Evolutionary conservation across 139 green algal genomes (phyloP).

Genomic region (Coccomyxa sp.): DNA sequence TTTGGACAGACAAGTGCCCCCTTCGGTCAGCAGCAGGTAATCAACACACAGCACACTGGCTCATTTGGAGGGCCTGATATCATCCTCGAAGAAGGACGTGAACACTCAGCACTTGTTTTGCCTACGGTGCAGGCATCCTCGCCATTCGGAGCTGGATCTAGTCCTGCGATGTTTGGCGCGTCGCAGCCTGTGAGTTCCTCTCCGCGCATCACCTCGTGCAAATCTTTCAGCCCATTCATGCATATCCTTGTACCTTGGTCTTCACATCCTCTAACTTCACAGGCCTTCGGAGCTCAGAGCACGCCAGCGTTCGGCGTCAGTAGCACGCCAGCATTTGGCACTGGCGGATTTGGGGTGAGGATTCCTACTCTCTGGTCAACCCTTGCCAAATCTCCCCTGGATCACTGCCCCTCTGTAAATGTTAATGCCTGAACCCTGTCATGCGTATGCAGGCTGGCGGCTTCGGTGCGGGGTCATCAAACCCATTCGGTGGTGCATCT

Average conservation of each 20-base stretch:
- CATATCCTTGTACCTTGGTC: background rate
- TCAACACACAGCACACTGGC: background rate
- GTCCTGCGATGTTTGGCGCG: constrained; percentile 30
- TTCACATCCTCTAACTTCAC: background rate
- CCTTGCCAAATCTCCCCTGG: background rate
- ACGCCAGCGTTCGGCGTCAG: constrained; percentile 28
- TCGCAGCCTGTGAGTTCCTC: background rate
- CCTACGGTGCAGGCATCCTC: constrained; percentile 2
- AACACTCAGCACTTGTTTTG: background rate
- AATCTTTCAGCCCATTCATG: background rate
- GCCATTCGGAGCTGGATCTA: constrained; percentile 34
- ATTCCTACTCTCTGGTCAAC: background rate
- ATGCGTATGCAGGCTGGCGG: background rate
- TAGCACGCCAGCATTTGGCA: background rate
- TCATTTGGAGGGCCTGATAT: background rate
- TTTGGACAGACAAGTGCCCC: background rate
- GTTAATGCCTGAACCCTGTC: background rate
- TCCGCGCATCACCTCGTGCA: background rate
- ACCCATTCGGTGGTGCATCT: background rate
- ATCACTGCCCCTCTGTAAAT: background rate
- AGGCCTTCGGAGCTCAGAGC: background rate
- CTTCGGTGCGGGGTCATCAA: background rate
- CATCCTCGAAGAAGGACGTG: background rate
- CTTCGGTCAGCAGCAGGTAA: background rate
- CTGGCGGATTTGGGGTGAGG: background rate